Conservation (phyloP, 352 stramenopile species). For the Pythium oligandrum region DNA sequence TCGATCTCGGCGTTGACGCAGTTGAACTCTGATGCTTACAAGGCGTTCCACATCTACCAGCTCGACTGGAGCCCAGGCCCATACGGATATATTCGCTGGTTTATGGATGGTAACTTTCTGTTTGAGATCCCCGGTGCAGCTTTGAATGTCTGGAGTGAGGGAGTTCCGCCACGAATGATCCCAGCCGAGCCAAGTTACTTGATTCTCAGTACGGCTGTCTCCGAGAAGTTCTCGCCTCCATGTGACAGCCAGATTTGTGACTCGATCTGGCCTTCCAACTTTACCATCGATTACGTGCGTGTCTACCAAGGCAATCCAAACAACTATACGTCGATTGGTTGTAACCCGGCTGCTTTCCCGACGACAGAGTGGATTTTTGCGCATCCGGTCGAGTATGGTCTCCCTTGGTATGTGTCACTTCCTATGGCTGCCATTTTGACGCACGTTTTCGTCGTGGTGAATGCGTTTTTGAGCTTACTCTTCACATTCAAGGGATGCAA, state of each 20-base stretch:
- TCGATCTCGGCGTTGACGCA: constrained; percentile 93
- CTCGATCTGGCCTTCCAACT: constrained; percentile 88
- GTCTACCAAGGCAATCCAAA: constrained; percentile 92
- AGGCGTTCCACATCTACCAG: constrained; percentile 91
- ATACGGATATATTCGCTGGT: constrained; percentile 92
- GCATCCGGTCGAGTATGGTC: constrained; percentile 80
- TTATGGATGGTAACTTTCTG: constrained; percentile 91
- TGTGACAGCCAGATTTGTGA: constrained; percentile 92
- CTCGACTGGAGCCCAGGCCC: constrained; percentile 93
- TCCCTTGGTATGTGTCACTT: constrained; percentile 80
- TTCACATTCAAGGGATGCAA: constrained; percentile 56
- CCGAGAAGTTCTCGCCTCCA: constrained; percentile 91
- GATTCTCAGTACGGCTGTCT: constrained; percentile 97
- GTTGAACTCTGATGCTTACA: constrained; percentile 89
- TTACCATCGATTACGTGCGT: constrained; percentile 94
- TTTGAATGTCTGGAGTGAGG: constrained; percentile 74
- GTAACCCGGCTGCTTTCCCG: constrained; percentile 87
- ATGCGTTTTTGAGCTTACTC: constrained; percentile 42
- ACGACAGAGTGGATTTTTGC: constrained; percentile 90
- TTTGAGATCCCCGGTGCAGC: constrained; percentile 90
- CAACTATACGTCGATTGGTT: constrained; percentile 90
- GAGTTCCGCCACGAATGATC: constrained; percentile 78
- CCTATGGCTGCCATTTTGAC: constrained; percentile 38
- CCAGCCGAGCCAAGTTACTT: constrained; percentile 96
- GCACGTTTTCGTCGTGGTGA: constrained; percentile 51